These are phyloP conservation scores for Grigorovia yakushimaensis DNA, from an alignment of 805 yeast genomes.

Conservation along the genomic window DNA sequence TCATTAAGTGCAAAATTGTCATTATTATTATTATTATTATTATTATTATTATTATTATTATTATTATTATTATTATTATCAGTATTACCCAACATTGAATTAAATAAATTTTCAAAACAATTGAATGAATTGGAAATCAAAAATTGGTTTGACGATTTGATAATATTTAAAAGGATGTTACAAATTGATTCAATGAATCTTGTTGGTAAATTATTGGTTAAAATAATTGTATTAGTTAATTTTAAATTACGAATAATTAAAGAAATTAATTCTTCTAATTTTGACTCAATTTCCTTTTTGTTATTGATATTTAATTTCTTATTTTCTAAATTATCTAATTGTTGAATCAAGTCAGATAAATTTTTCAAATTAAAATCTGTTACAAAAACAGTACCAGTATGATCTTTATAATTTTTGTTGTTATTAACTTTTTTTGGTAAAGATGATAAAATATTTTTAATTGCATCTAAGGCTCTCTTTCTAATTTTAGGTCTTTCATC, in stretches of 20 bases:
- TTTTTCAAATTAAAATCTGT: constrained; percentile 58
- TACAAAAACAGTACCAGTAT: constrained; percentile 62
- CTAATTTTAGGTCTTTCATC: constrained; percentile 94
- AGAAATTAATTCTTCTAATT: constrained; percentile 43
- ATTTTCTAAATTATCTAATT: constrained; percentile 28
- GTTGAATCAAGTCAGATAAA: constrained; percentile 38
- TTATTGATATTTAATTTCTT: constrained; percentile 26
- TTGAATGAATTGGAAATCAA: constrained; percentile 73
- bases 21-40: no score
- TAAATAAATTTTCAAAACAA: constrained; percentile 42
- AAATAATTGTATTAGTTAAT: constrained; percentile 58
- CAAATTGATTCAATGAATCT: constrained; percentile 60
- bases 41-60: not conserved
- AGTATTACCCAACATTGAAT: constrained; percentile 9
- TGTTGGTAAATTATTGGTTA: constrained; percentile 77
- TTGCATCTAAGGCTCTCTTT: constrained; percentile 87
- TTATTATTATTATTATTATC: not conserved
- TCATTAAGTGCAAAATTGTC: constrained; percentile 39
- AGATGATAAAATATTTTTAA: constrained; percentile 49
- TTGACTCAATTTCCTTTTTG: constrained; percentile 20
- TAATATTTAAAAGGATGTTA: constrained; percentile 62
- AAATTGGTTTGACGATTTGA: constrained; percentile 76
- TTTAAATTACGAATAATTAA: constrained; percentile 69
- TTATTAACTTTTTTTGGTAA: constrained; percentile 40
- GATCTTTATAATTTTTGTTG: constrained; percentile 36